These are phyloP conservation scores for Sclerotinia minor DNA, from an alignment of 2,329 filamentous ascomycete genomes.

Conservation along the genomic window DNA sequence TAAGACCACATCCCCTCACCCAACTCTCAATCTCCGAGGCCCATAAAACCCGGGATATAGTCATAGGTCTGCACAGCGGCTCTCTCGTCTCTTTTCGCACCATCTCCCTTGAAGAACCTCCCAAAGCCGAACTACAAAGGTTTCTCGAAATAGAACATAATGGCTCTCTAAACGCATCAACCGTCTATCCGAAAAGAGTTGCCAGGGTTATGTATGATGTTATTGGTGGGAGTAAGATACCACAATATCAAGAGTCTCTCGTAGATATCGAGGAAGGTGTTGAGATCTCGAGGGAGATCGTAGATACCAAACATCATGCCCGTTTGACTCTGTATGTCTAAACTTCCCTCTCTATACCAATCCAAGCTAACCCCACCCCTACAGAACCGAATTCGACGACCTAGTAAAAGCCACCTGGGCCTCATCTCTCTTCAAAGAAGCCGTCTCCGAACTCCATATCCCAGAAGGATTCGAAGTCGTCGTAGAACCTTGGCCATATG, in stretches of 20 bases:
- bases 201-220: conserved; percentile 59
- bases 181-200: conserved; percentile 48
- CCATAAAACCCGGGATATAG: conserved; percentile 52
- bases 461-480: conserved; percentile 55
- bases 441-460: conserved; percentile 46
- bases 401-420: conserved; percentile 5
- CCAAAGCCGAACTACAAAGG: conserved; percentile 51
- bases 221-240: conserved; percentile 51
- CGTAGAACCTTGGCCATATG: conserved; percentile 57
- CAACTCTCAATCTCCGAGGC: conserved; percentile 49
- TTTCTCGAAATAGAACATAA: conserved; percentile 52
- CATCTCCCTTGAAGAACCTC: conserved; percentile 57
- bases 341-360: background rate
- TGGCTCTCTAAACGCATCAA: conserved; percentile 43
- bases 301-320: conserved; percentile 52
- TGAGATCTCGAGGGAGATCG: conserved; percentile 47
- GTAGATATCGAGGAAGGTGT: conserved; percentile 49
- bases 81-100: conserved; percentile 60
- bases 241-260: conserved; percentile 56
- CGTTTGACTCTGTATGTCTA: conserved; percentile 48
- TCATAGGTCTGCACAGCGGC: conserved; percentile 40
- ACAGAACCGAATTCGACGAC: conserved; percentile 7
- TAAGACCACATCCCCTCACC: conserved; percentile 47
- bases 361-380: background rate
- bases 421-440: conserved; percentile 9